Percentiles rank a stretch among this genome's conserved stretches.
These are phyloP conservation scores for Aspergillus cejpii DNA, from an alignment of 2,329 filamentous ascomycete genomes.

Conservation along the genomic window DNA sequence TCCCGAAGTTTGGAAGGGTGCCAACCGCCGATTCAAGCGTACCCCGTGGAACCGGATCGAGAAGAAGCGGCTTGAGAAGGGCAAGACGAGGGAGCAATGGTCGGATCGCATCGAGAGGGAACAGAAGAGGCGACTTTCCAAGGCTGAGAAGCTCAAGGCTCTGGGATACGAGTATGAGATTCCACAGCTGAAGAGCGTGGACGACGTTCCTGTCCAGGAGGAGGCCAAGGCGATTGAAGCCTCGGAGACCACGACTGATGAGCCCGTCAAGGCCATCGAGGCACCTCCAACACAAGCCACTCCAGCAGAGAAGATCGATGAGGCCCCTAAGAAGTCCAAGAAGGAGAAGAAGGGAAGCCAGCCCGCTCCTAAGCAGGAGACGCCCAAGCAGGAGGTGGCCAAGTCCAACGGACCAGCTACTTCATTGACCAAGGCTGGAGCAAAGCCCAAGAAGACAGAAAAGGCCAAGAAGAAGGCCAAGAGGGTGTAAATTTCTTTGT, in stretches of 20 bases:
- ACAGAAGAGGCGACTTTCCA: constrained; percentile 60
- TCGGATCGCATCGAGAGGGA: constrained; percentile 66
- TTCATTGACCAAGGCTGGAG: constrained; percentile 23
- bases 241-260: constrained; percentile 21
- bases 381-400: constrained; percentile 17
- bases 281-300: constrained; percentile 21
- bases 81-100: constrained; percentile 71
- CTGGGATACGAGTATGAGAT: constrained; percentile 78
- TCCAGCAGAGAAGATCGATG: constrained; percentile 20
- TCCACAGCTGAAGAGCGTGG: constrained; percentile 62
- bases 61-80: constrained; percentile 65
- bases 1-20: constrained; percentile 77
- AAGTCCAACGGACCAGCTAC: constrained; percentile 11
- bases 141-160: constrained; percentile 67
- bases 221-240: constrained; percentile 30
- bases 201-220: constrained; percentile 45
- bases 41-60: constrained; percentile 84
- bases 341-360: constrained; percentile 28
- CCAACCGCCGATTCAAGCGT: constrained; percentile 81
- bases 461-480: constrained; percentile 28
- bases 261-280: constrained; percentile 27
- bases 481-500: constrained; percentile 18
- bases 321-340: constrained; percentile 33
- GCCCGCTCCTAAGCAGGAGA: constrained; percentile 16
- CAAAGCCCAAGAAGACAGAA: constrained; percentile 29